Evolutionary conservation across 441 rosid species (phyloP).

Genomic region (Pelargonium fulgidum): DNA sequence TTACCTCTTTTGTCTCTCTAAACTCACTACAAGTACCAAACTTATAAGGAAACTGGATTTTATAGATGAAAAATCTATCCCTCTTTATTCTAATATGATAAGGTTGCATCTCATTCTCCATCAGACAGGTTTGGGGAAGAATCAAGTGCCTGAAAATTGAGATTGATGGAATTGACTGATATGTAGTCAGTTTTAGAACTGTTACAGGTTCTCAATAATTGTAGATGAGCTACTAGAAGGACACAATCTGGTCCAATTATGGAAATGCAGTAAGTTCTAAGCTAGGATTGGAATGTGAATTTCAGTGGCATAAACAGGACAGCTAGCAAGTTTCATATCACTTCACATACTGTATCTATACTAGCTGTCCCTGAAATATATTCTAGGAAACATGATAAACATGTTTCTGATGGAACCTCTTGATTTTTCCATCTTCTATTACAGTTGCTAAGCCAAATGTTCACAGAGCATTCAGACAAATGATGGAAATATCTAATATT

Average conservation of each 20-base stretch:
- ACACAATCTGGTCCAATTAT: neutral
- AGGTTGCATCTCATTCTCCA: neutral
- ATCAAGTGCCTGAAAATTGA: neutral
- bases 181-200: neutral
- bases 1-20: neutral
- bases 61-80: neutral
- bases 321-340: neutral
- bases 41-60: neutral
- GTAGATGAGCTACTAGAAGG: neutral
- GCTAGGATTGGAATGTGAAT: conserved; percentile 1
- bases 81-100: neutral
- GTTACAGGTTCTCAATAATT: neutral
- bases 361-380: neutral
- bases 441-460: neutral
- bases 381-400: neutral
- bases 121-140: neutral
- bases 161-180: neutral
- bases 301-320: neutral
- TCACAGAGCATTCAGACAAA: neutral
- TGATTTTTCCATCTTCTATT: neutral
- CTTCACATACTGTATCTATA: neutral
- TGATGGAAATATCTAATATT: neutral
- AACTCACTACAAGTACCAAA: neutral
- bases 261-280: neutral
- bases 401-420: neutral